Evolutionary conservation across 2,329 filamentous ascomycete species (phyloP).

Genomic region (Huntiella decipiens): DNA sequence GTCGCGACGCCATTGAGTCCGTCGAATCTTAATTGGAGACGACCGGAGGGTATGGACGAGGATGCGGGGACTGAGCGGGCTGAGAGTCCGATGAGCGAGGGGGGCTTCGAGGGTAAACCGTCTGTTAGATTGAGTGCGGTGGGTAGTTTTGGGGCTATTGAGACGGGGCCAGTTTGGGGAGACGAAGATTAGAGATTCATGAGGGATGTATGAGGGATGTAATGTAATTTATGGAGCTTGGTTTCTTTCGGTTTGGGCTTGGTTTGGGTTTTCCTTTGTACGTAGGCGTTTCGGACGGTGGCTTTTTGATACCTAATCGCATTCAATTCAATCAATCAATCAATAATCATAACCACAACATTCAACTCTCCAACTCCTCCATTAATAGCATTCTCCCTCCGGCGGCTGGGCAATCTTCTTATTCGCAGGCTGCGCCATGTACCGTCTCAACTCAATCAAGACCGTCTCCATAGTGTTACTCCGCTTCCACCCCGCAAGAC

Average conservation of each 20-base stretch:
- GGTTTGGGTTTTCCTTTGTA: not conserved
- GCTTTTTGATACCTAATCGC: not conserved
- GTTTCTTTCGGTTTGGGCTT: not conserved
- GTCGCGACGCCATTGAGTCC: constrained; percentile 7
- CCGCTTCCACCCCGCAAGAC: constrained; percentile 75
- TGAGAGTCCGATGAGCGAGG: constrained; percentile 9
- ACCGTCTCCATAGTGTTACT: constrained; percentile 93
- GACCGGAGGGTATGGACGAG: too few relatives aligned
- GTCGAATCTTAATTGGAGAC: too few relatives aligned
- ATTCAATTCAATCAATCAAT: not conserved
- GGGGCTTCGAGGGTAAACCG: too few relatives aligned
- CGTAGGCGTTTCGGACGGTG: not conserved
- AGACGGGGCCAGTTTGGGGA: constrained; percentile 21
- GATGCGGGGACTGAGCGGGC: constrained; percentile 6
- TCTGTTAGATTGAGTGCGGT: constrained; percentile 21
- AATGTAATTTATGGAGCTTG: not conserved
- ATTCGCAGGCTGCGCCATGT: constrained; percentile 78
- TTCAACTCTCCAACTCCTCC: not conserved
- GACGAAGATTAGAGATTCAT: constrained; percentile 20
- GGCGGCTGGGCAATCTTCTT: constrained; percentile 92
- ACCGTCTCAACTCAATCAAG: constrained; percentile 72
- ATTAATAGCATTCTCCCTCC: constrained; percentile 46
- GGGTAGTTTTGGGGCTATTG: constrained; percentile 13
- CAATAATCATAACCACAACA: not conserved
- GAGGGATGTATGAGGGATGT: not conserved